These are phyloP conservation scores for Odontarrhena argentea DNA, from an alignment of 345 rosid species.

Conservation along the genomic window DNA sequence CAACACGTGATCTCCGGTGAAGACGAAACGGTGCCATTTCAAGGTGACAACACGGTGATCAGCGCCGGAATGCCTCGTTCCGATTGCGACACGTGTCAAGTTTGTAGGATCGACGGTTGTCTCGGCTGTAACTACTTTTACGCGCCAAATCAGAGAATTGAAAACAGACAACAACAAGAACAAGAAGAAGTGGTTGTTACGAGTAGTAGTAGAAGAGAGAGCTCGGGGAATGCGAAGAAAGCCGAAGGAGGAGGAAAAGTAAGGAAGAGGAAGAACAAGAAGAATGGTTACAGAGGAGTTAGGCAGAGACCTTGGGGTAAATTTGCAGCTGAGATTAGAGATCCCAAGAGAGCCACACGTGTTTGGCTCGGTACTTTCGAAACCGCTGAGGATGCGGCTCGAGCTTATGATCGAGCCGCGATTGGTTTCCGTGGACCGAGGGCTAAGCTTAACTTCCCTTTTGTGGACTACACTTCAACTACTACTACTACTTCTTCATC, in stretches of 20 bases:
- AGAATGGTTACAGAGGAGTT: slow-evolving; percentile 82
- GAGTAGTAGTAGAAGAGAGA: slow-evolving; percentile 15
- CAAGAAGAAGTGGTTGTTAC: slow-evolving; percentile 6
- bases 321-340: slow-evolving; percentile 97
- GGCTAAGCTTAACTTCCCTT: slow-evolving; percentile 72
- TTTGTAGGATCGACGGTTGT: slow-evolving; percentile 69
- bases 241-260: slow-evolving; percentile 36
- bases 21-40: slow-evolving; percentile 16
- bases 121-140: slow-evolving; percentile 78
- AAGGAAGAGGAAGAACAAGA: slow-evolving; percentile 47
- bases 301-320: slow-evolving; percentile 99
- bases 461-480: slow-evolving; percentile 39
- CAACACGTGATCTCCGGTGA: slow-evolving; percentile 41
- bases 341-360: slow-evolving; percentile 70
- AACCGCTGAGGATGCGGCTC: slow-evolving; percentile 90
- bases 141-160: slow-evolving; percentile 47
- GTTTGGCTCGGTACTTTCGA: slow-evolving; percentile 96
- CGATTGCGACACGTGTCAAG: slow-evolving; percentile 58
- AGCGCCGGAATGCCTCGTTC: slow-evolving; percentile 44
- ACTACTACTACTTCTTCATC: neutral
- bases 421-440: slow-evolving; percentile 65
- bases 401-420: slow-evolving; percentile 88
- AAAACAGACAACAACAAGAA: slow-evolving; percentile 9
- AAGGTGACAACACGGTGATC: slow-evolving; percentile 34
- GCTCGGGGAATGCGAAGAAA: slow-evolving; percentile 8